A percentile compares a stretch with the other conserved stretches of the same genome.
These are phyloP conservation scores for Sphaerostilbella broomeana DNA, from an alignment of 2,329 filamentous ascomycete genomes.

Conservation along the genomic window DNA sequence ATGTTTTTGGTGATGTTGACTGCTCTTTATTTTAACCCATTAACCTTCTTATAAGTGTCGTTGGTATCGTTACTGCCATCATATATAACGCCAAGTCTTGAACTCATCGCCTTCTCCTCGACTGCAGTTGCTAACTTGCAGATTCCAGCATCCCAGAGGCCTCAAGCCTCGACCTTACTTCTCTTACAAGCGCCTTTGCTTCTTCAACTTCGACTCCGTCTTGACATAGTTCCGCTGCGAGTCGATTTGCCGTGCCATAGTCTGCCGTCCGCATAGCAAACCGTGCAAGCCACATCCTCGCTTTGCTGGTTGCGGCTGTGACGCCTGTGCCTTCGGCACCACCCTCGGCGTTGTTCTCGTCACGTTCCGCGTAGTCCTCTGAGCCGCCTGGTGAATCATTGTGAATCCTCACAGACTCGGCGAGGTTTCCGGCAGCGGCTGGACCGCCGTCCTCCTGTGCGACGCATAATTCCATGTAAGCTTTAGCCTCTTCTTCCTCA, in stretches of 20 bases:
- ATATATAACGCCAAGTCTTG: not conserved
- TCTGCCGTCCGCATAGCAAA: constrained; percentile 72
- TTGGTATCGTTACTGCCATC: not conserved
- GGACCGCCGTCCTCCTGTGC: constrained; percentile 77
- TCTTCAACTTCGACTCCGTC: constrained; percentile 96
- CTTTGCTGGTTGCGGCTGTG: constrained; percentile 84
- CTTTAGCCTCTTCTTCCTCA: constrained; percentile 72
- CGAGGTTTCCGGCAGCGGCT: constrained; percentile 34
- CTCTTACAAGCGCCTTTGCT: constrained; percentile 84
- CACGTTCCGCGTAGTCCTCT: constrained; percentile 31
- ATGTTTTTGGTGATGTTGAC: not conserved
- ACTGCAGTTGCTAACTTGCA: constrained; percentile 15
- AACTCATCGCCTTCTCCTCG: not conserved
- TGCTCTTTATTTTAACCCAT: not conserved
- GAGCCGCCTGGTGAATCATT: constrained; percentile 43
- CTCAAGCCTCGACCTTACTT: constrained; percentile 73
- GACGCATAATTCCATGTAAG: constrained; percentile 93
- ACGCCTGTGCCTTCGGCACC: constrained; percentile 64
- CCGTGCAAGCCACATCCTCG: constrained; percentile 86
- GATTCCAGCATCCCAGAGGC: constrained; percentile 28
- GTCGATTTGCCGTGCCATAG: constrained; percentile 66
- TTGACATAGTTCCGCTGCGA: constrained; percentile 88
- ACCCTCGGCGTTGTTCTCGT: constrained; percentile 25
- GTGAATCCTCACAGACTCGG: constrained; percentile 48
- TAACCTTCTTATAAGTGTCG: not conserved